Evolutionary conservation across 106 monocot species (phyloP), one percentile per base, ranked within the genome.

Genomic region (Dactylorhiza incarnata): DNA sequence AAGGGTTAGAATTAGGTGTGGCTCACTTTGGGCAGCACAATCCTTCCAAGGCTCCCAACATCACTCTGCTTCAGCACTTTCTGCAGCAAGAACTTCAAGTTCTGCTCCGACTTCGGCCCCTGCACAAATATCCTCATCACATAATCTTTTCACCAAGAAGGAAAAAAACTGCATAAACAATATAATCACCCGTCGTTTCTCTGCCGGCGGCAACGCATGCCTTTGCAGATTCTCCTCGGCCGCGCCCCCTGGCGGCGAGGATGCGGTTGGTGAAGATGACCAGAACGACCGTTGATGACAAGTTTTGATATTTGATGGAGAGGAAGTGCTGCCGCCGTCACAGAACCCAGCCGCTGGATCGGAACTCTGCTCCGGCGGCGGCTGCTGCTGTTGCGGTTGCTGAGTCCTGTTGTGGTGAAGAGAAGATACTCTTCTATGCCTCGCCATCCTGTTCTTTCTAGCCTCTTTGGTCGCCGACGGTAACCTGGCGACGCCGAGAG

Each of bases 21-120:
- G 55, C 81, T 86, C 77, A 97, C 97, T 80, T 97, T 97, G 45
- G 97, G 97, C 52, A 97, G 89, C 56, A 97, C 97, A 54, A 97
- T 97, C 56, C 97, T 87, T 47, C 97, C 93, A 12, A 97, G 86
- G 72, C 85, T 97, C 5, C 97, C 91, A 8, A 97, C 97, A 69
- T 97, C 97, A 70, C 97, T 97, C 76, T 97, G 97, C 84, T 97
- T 97, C 67, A 97, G 82, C 62, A 91, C 94, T 74, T 97, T 97
- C 81, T 94, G 93, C 71, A 97, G 80, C 73, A 97, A 86, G 75
- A 97, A 91, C 81, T 86, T 87, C 84, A 91, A 74, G 77, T 93
- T 97, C 85, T 91, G 91, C 75, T 97, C 96, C 5, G 77, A 11
- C 78, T 85, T 93, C 80, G 47, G 74, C 2, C 77, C 90, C 90